phyloP scores from a whole-genome alignment of 106 monocot species.

The Agapanthus africanus region DNA sequence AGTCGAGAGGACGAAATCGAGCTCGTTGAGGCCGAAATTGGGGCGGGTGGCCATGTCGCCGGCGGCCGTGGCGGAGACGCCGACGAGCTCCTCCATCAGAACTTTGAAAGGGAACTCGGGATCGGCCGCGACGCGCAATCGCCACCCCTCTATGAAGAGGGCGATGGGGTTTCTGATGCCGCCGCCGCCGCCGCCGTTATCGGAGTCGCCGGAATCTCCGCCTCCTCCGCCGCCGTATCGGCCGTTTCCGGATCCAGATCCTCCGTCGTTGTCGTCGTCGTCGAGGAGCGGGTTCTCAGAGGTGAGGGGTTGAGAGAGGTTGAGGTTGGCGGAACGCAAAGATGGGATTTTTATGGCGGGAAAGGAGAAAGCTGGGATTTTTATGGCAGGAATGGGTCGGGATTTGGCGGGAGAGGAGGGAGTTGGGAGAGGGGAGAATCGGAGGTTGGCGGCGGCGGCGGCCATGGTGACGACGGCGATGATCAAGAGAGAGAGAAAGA shows the following conservation, averaged over 20 bases:
- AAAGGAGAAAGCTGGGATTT: background rate
- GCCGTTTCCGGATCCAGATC: slow-evolving; percentile 8
- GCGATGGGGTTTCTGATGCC: slow-evolving; percentile 18
- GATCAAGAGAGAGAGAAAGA: too few species aligned
- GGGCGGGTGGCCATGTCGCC: slow-evolving; percentile 86
- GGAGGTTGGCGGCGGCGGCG: slow-evolving; percentile 10
- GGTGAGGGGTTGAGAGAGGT: slow-evolving; percentile 5
- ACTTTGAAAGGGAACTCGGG: slow-evolving; percentile 88
- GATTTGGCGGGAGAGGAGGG: too few species aligned
- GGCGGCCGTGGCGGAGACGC: slow-evolving; percentile 56
- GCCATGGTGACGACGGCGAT: background rate
- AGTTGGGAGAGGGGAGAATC: slow-evolving; percentile 6
- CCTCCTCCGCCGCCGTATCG: slow-evolving; percentile 13
- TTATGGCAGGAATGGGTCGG: background rate
- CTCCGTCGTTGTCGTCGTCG: background rate
- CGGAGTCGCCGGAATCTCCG: too few species aligned
- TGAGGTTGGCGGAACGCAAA: background rate
- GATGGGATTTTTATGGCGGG: background rate
- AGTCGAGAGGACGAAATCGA: slow-evolving; percentile 88
- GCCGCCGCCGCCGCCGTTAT: too few species aligned
- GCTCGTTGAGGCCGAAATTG: slow-evolving; percentile 82
- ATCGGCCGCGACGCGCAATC: slow-evolving; percentile 68
- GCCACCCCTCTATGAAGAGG: slow-evolving; percentile 59
- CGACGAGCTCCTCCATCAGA: slow-evolving; percentile 79
- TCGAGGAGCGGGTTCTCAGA: too few species aligned